Percentiles rank a stretch among this genome's conserved stretches.
Evolutionary conservation across 441 rosid genomes (phyloP).

Genomic region (Adansonia grandidieri): DNA sequence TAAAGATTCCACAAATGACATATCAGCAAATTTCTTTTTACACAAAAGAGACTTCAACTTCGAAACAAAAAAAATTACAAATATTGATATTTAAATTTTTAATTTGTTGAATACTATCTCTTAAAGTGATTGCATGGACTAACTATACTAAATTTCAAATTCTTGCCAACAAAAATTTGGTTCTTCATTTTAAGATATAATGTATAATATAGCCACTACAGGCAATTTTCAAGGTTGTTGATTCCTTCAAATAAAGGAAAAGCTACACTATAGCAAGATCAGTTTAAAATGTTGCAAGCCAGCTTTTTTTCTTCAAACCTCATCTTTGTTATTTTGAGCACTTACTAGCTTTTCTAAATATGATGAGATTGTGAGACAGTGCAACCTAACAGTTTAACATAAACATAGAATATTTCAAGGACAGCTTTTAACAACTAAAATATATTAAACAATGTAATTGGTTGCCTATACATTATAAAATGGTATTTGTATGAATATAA

Average conservation of each 20-base stretch:
- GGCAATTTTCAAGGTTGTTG: conserved; percentile 5
- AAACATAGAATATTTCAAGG: background rate
- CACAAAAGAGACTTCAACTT: too few relatives aligned
- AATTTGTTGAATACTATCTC: too few relatives aligned
- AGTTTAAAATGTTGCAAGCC: too few relatives aligned
- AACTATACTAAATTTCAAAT: too few relatives aligned
- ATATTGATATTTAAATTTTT: too few relatives aligned
- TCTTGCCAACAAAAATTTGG: background rate
- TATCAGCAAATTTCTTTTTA: background rate
- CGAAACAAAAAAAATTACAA: too few relatives aligned
- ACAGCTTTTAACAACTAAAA: background rate
- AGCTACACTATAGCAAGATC: background rate
- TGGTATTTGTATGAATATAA: background rate
- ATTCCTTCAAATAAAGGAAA: background rate
- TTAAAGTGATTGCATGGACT: too few relatives aligned
- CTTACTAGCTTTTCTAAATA: background rate
- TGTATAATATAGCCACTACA: background rate
- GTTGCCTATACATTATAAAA: background rate
- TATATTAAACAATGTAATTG: background rate
- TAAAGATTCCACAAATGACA: background rate
- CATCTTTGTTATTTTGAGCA: background rate
- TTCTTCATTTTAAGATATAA: background rate
- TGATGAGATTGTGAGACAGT: background rate
- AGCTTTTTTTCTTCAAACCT: background rate
- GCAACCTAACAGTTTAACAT: background rate